Base-by-base conservation (phyloP, 495 filamentous ascomycete genomes). In the Penicillium coprophilum region DNA sequence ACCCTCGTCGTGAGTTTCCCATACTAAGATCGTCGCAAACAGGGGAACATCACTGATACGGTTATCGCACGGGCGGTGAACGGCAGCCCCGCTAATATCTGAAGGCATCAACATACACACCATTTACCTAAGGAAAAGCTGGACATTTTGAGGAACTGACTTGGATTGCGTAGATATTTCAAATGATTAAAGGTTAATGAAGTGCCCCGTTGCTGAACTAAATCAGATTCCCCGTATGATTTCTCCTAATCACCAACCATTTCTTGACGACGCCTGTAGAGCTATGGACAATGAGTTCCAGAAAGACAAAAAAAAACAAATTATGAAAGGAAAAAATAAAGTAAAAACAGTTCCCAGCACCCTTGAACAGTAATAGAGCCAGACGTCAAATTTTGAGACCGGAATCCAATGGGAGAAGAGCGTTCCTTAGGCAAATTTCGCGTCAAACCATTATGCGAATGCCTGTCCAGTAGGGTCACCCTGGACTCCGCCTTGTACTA, bases 401-500 rank as follows among this genome's bases (percentile, higher is more conserved):
- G 52, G 43, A 36, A 46, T 46, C 31, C 43, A 54, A 54, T 44
- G 52, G 41, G 21, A 45, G 27, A 15, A 54, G 30, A 24, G 31
- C 27, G 17, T 46, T 21, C 19, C 10, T 34, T 54, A 12, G 27
- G 52, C 17, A 10, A 6, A 21, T 28, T n/a, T 23, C 36, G 8
- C 24, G 20, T 46, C 41, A 52, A 52, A 34, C n/a, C 34, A 56
- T 59, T 62, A 72, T 69, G 66, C 68, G 60, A 68, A 73, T 20
- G 53, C 50, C 61, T 70, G 68, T 52, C n/a, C 34, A n/a, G 66
- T 61, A 21, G 27, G n/a, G 19, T 46, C 21, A 13, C 66, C 72
- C 49, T 72, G 71, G 31, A 65, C 66, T 24, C 61, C 66, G n/a
- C 70, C 71, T 27, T 70, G 58, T 28, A 72, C 67, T 17, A 74